Evolutionary conservation across 345 rosid genomes (phyloP).

Genomic region (Populus davidiana): DNA sequence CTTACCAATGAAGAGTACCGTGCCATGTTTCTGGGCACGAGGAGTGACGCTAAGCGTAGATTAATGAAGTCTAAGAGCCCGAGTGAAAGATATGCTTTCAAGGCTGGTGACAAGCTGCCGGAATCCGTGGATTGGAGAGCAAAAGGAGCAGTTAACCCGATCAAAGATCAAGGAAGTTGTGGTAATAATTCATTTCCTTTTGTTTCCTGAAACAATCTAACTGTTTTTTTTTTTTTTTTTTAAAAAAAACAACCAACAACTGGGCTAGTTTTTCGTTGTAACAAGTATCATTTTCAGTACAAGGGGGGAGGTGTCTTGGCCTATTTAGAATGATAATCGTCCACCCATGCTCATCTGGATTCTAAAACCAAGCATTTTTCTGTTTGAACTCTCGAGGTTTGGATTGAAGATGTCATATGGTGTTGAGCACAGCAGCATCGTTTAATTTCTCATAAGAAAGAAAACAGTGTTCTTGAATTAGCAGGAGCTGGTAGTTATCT

Average conservation of each 20-base stretch:
- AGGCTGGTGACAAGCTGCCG: conserved; percentile 10
- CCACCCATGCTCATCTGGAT: not conserved
- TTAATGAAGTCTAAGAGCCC: conserved; percentile 13
- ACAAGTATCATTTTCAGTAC: not conserved
- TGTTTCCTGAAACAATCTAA: too few species aligned
- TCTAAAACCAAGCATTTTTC: not conserved
- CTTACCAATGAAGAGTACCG: conserved; percentile 27
- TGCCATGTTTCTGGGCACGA: conserved; percentile 13
- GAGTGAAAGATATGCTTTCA: conserved; percentile 16
- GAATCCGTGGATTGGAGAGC: conserved; percentile 19
- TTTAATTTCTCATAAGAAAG: too few species aligned
- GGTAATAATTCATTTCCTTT: conserved; percentile 5
- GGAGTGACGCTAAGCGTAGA: conserved; percentile 10
- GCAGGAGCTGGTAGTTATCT: not conserved
- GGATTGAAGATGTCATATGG: not conserved
- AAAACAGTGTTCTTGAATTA: not conserved
- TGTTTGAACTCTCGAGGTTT: not conserved
- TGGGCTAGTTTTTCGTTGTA: not conserved
- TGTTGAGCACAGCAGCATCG: not conserved
- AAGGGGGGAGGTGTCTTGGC: not conserved
- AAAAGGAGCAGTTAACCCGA: conserved; percentile 14
- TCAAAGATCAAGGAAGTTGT: conserved; percentile 30
- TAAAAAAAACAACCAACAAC: not conserved
- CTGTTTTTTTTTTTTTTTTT: not conserved
- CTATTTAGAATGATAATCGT: not conserved